phyloP scores from a whole-genome alignment of 2,329 filamentous ascomycete species.

The Phialocephala subalpina region DNA sequence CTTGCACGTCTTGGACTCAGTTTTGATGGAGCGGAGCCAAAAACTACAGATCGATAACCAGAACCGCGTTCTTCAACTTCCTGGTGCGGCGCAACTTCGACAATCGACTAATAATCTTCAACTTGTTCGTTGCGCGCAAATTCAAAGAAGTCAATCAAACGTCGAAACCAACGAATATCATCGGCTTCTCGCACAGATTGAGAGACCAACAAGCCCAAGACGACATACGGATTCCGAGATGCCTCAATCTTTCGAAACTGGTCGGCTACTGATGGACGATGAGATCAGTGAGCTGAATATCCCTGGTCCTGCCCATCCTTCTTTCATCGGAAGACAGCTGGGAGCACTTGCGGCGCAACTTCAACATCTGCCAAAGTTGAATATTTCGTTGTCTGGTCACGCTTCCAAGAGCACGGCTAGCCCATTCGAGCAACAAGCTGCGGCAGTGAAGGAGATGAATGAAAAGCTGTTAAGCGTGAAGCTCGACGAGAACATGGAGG shows the following conservation, averaged over 20 bases:
- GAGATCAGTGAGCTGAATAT: background rate
- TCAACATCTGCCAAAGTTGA: background rate
- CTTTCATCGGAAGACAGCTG: background rate
- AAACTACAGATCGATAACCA: background rate
- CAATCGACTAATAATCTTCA: background rate
- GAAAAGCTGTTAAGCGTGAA: background rate
- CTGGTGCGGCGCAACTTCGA: background rate
- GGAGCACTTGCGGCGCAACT: constrained; percentile 2
- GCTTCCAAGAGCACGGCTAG: background rate
- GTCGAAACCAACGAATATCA: too few relatives aligned
- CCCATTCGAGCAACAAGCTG: background rate
- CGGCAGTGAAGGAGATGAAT: background rate
- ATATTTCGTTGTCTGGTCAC: background rate
- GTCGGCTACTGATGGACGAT: background rate
- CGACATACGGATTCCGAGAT: background rate
- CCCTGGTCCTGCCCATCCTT: background rate
- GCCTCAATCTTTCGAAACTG: background rate
- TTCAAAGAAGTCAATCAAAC: too few relatives aligned
- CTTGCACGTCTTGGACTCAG: background rate
- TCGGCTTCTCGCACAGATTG: too few relatives aligned
- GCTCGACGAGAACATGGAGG: background rate
- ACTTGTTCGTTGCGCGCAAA: too few relatives aligned
- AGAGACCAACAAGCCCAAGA: background rate
- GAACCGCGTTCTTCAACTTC: background rate
- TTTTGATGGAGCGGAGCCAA: background rate